phyloP scores from a whole-genome alignment of 2,329 filamentous ascomycete genomes.

The Botrytis hyacinthi region DNA sequence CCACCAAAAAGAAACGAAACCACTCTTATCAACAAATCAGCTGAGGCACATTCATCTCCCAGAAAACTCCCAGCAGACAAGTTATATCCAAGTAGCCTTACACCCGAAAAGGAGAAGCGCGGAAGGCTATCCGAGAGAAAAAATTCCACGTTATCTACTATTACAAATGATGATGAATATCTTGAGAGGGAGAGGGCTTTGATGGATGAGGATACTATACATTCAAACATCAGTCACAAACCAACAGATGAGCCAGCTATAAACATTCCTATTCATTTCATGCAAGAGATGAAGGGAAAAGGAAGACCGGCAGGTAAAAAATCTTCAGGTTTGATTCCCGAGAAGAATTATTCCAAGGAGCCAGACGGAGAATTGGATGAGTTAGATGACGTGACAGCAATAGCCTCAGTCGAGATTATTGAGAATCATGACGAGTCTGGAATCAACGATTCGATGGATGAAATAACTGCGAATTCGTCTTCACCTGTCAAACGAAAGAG shows the following conservation, averaged over 20 bases:
- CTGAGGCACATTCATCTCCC: background rate
- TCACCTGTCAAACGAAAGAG: slow-evolving; percentile 1
- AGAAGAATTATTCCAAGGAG: background rate
- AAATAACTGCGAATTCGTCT: background rate
- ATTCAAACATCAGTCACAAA: background rate
- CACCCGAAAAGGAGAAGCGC: background rate
- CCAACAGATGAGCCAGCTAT: background rate
- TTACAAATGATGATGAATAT: background rate
- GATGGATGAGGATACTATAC: background rate
- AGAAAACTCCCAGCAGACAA: background rate
- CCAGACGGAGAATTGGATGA: background rate
- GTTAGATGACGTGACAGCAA: background rate
- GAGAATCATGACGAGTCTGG: background rate
- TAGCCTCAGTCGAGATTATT: background rate
- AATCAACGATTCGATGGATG: background rate
- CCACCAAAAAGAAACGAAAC: background rate
- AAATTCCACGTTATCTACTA: background rate
- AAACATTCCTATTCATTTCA: background rate
- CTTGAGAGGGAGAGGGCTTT: background rate
- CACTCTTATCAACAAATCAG: background rate
- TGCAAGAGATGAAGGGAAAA: background rate
- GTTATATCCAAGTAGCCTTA: background rate
- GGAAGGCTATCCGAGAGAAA: background rate
- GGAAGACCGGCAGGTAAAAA: background rate
- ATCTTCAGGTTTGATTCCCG: background rate